Conservation (phyloP, 2,329 filamentous ascomycete genomes). For the Cadophora sp. region DNA sequence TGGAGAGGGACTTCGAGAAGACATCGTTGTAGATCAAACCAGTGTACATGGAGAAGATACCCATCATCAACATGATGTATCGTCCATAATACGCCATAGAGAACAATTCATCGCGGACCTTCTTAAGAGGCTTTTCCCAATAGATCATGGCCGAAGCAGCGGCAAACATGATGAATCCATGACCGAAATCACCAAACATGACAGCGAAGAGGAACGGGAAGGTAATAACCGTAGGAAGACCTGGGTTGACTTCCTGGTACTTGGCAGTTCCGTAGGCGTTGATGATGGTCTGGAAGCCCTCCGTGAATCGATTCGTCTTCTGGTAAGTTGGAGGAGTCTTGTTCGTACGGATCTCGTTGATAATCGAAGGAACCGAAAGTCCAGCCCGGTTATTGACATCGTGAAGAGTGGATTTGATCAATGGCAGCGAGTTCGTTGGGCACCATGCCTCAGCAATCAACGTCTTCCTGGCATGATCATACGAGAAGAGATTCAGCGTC, state of each 20-base stretch:
- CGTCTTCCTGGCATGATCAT: slow-evolving; percentile 93
- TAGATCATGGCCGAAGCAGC: slow-evolving; percentile 93
- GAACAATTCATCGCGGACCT: slow-evolving; percentile 91
- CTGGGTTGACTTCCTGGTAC: slow-evolving; percentile 96
- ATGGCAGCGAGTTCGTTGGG: slow-evolving; percentile 85
- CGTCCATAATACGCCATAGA: slow-evolving; percentile 99
- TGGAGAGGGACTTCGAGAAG: slow-evolving; percentile 90
- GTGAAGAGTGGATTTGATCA: slow-evolving; percentile 92
- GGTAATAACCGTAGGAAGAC: slow-evolving; percentile 92
- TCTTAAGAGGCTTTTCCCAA: slow-evolving; percentile 92
- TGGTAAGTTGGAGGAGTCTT: slow-evolving; percentile 97
- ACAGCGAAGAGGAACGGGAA: slow-evolving; percentile 99
- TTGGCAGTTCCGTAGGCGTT: slow-evolving; percentile 98
- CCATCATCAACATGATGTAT: slow-evolving; percentile 99
- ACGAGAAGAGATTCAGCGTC: slow-evolving; percentile 94
- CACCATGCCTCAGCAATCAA: slow-evolving; percentile 98
- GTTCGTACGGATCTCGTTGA: slow-evolving; percentile 96
- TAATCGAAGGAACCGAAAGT: slow-evolving; percentile 95
- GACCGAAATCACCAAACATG: slow-evolving; percentile 99
- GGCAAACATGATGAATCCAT: slow-evolving; percentile 86
- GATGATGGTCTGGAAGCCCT: slow-evolving; percentile 98
- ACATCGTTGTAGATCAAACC: slow-evolving; percentile 97
- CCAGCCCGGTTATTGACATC: slow-evolving; percentile 97
- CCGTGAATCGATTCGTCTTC: slow-evolving; percentile 98
- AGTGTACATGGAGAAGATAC: slow-evolving; percentile 94